phyloP scores from a whole-genome alignment of 495 filamentous ascomycete genomes.

The Lineolata rhizophorae region DNA sequence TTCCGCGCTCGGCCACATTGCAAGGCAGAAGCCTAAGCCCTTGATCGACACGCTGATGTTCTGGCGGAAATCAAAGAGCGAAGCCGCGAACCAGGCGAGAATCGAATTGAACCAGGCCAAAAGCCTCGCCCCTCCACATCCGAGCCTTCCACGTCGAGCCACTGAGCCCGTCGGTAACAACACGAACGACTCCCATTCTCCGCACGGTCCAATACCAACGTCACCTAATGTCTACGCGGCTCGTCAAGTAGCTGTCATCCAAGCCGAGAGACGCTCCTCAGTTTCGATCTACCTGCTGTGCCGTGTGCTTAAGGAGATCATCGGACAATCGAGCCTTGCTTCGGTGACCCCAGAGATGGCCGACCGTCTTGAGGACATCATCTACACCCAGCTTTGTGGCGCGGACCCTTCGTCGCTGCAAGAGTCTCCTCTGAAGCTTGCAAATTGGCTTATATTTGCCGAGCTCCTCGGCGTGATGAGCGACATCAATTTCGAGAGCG shows the following conservation, averaged over 20 bases:
- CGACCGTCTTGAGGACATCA: constrained; percentile 75
- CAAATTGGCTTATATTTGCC: constrained; percentile 87
- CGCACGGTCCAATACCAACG: constrained; percentile 6
- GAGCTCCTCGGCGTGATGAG: constrained; percentile 91
- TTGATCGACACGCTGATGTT: constrained; percentile 93
- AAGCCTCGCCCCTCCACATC: neutral
- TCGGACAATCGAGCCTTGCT: constrained; percentile 65
- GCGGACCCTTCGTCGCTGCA: constrained; percentile 68
- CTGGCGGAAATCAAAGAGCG: constrained; percentile 88
- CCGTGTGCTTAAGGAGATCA: constrained; percentile 80
- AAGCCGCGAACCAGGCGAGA: constrained; percentile 44
- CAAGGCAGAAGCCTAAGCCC: constrained; percentile 81
- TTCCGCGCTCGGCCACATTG: constrained; percentile 77
- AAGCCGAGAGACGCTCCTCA: constrained; percentile 69
- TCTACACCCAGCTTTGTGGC: constrained; percentile 74
- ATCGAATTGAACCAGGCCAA: constrained; percentile 35
- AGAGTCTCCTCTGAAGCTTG: constrained; percentile 56
- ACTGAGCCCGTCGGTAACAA: too few relatives aligned
- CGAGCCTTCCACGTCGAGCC: too few relatives aligned
- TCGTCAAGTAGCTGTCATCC: constrained; percentile 46
- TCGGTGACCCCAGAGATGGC: constrained; percentile 75
- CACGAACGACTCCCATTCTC: constrained; percentile 1
- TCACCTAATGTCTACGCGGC: too few relatives aligned
- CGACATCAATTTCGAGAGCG: constrained; percentile 64
- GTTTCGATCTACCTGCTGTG: constrained; percentile 91